Conservation (phyloP, 805 yeast species). For the Starmerella apis region DNA sequence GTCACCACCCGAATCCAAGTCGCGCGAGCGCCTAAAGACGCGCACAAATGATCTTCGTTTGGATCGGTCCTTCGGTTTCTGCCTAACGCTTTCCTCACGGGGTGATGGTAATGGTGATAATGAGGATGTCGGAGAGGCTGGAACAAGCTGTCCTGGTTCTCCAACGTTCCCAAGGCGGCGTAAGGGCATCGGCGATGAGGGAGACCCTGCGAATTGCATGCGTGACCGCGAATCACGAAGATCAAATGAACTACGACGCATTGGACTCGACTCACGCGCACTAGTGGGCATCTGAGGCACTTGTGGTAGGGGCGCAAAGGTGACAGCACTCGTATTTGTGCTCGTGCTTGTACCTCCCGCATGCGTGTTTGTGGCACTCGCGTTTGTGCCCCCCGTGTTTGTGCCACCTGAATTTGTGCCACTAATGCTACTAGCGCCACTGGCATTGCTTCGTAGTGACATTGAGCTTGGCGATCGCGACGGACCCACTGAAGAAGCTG, state of each 20-base stretch:
- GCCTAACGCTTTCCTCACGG: neutral
- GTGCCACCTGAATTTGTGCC: neutral
- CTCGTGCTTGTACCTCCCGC: too few relatives aligned
- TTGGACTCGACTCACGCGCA: neutral
- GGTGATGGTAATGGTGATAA: conserved; percentile 8
- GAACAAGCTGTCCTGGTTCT: conserved; percentile 17
- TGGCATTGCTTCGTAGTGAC: neutral
- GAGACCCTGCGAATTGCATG: conserved; percentile 7
- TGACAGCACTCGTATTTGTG: neutral
- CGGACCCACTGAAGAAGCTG: neutral
- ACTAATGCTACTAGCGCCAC: neutral
- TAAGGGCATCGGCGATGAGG: conserved; percentile 3
- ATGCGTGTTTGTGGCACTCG: too few relatives aligned
- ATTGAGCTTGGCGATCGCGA: neutral
- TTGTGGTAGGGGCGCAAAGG: conserved; percentile 5
- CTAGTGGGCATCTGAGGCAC: neutral
- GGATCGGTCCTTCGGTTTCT: neutral
- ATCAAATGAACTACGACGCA: conserved; percentile 1
- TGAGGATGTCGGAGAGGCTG: neutral
- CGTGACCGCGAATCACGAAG: conserved; percentile 5
- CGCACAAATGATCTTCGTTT: conserved; percentile 24
- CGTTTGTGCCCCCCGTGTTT: neutral
- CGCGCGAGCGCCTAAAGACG: conserved; percentile 17
- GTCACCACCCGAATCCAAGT: conserved; percentile 3
- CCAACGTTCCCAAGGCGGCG: conserved; percentile 12